Percentiles rank a stretch among this genome's conserved stretches.
Conservation (phyloP, 2,329 filamentous ascomycete genomes). For the Aureobasidium sp. region DNA sequence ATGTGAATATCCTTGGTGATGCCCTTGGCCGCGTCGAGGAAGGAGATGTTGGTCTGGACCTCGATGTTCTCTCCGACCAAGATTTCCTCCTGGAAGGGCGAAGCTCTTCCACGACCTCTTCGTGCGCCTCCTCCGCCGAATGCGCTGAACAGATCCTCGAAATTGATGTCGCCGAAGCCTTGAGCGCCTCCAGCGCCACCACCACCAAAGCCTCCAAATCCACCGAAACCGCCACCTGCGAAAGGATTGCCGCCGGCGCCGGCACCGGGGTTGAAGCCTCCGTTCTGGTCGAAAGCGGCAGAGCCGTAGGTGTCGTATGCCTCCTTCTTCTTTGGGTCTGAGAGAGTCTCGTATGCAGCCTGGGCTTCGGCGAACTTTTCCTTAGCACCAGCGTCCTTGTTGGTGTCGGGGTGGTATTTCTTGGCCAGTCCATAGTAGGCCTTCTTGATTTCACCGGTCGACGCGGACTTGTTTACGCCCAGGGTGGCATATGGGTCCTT, state of each 20-base stretch:
- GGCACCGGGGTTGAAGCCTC: conserved; percentile 64
- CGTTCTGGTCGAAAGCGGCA: conserved; percentile 60
- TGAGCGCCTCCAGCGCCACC: conserved; percentile 31
- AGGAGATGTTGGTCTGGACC: conserved; percentile 84
- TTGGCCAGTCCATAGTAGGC: conserved; percentile 97
- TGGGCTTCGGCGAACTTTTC: conserved; percentile 93
- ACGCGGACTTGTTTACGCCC: conserved; percentile 75
- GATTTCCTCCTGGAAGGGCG: conserved; percentile 71
- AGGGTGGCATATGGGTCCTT: conserved; percentile 82
- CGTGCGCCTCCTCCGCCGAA: conserved; percentile 60
- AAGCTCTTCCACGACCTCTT: conserved; percentile 48
- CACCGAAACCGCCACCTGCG: conserved; percentile 36
- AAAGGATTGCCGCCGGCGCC: conserved; percentile 59
- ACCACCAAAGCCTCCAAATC: conserved; percentile 39
- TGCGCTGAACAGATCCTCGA: conserved; percentile 89
- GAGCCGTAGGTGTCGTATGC: conserved; percentile 87
- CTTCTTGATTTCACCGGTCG: conserved; percentile 87
- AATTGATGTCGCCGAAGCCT: conserved; percentile 77
- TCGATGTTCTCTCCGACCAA: conserved; percentile 95
- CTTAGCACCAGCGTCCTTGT: conserved; percentile 89
- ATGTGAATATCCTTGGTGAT: conserved; percentile 81
- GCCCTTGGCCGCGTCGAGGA: conserved; percentile 93
- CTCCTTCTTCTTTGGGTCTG: conserved; percentile 86
- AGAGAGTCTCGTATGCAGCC: conserved; percentile 86
- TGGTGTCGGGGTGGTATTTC: conserved; percentile 96